These are phyloP conservation scores for Fusarium graminum DNA, from an alignment of 2,329 filamentous ascomycete genomes.

Conservation along the genomic window DNA sequence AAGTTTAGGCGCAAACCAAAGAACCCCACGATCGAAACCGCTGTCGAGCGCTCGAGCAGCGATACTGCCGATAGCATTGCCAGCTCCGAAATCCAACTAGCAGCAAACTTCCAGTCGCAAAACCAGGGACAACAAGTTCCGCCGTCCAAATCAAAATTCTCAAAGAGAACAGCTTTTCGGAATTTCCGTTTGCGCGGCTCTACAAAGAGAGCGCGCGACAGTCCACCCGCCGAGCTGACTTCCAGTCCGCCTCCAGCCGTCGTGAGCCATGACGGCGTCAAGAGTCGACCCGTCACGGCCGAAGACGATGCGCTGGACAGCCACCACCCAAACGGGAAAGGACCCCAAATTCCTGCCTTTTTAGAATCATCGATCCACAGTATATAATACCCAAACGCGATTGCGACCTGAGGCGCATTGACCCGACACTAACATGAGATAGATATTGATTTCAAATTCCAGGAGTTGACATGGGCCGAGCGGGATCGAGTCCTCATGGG, in stretches of 20 bases:
- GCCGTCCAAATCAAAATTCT: slow-evolving; percentile 44
- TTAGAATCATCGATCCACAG: slow-evolving; percentile 55
- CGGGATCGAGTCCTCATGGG: slow-evolving; percentile 61
- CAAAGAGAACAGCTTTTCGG: slow-evolving; percentile 59
- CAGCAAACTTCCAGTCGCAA: slow-evolving; percentile 41
- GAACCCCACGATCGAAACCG: slow-evolving; percentile 59
- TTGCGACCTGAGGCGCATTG: background rate
- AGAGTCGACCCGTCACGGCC: slow-evolving; percentile 44
- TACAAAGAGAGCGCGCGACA: slow-evolving; percentile 61
- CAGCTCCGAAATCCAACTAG: slow-evolving; percentile 44
- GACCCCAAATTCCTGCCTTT: slow-evolving; percentile 56
- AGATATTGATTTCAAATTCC: slow-evolving; percentile 66
- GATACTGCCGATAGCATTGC: slow-evolving; percentile 49
- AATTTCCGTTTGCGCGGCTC: slow-evolving; percentile 60
- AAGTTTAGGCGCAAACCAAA: slow-evolving; percentile 61
- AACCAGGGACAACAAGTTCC: slow-evolving; percentile 33
- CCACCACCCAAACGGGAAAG: slow-evolving; percentile 15
- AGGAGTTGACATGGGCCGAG: slow-evolving; percentile 67
- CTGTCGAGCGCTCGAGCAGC: slow-evolving; percentile 53
- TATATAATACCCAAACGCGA: slow-evolving; percentile 41
- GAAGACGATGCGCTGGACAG: slow-evolving; percentile 35
- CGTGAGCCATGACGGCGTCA: slow-evolving; percentile 55
- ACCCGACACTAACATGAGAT: slow-evolving; percentile 23
- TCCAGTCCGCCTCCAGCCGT: slow-evolving; percentile 51
- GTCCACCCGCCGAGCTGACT: slow-evolving; percentile 55